phyloP scores from a whole-genome alignment of 169 alveolate species.

The Besnoitia besnoiti region DNA sequence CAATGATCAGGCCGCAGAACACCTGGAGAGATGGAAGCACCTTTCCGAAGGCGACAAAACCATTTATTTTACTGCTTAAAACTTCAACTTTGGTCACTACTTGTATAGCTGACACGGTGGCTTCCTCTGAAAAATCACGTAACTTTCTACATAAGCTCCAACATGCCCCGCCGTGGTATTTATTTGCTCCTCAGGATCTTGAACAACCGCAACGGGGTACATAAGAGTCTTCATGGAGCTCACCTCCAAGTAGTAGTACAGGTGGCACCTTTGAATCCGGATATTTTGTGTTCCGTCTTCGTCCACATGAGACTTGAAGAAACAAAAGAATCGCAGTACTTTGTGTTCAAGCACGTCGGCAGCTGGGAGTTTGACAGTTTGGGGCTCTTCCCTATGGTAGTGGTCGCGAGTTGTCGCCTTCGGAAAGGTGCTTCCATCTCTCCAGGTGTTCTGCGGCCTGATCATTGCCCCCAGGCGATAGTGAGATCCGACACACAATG shows the following conservation, averaged over 20 bases:
- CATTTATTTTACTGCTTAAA: no score
- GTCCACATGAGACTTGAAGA: conserved; percentile 84
- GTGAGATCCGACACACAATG: no score
- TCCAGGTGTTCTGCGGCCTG: conserved; percentile 60
- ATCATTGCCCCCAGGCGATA: not conserved
- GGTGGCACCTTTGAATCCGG: conserved; percentile 76
- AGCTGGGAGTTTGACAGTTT: conserved; percentile 56
- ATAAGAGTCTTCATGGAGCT: no score
- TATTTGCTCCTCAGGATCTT: no score
- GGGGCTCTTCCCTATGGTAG: not conserved
- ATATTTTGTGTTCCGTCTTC: conserved; percentile 82
- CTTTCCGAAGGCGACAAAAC: conserved; percentile 61
- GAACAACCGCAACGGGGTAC: not conserved
- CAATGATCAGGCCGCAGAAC: conserved; percentile 36
- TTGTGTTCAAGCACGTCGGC: conserved; percentile 69
- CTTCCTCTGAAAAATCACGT: no score
- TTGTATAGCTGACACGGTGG: no score
- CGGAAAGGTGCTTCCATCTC: conserved; percentile 59
- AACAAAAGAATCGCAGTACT: conserved; percentile 81
- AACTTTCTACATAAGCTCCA: no score
- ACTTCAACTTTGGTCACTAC: no score
- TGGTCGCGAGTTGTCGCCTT: conserved; percentile 56
- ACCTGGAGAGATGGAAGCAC: conserved; percentile 62
- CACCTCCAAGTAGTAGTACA: conserved; percentile 82
- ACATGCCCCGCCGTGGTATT: no score